Conservation (phyloP, 176 grass and related monocot species). For the Zea luxurians region DNA sequence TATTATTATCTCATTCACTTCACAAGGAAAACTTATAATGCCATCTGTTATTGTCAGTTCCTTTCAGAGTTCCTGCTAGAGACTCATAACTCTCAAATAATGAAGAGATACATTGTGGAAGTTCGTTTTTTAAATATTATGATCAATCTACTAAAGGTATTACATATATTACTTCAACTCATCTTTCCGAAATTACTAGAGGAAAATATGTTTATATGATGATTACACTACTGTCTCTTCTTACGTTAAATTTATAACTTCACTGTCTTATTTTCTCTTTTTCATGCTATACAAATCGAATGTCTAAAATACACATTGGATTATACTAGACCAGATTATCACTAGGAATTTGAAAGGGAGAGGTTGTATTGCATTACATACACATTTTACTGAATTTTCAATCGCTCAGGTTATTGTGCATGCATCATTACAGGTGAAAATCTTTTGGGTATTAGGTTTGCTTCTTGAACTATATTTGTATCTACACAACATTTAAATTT, state of each 20-base stretch:
- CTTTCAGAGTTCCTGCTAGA: slow-evolving; percentile 96
- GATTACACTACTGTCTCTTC: neutral
- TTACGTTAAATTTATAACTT: neutral
- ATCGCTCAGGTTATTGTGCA: neutral
- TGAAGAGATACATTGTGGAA: slow-evolving; percentile 96
- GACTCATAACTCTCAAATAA: slow-evolving; percentile 83
- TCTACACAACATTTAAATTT: neutral
- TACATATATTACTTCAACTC: slow-evolving; percentile 28
- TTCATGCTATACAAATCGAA: neutral
- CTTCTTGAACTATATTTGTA: slow-evolving; percentile 1
- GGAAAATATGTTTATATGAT: neutral
- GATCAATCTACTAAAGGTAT: slow-evolving; percentile 87
- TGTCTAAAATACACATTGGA: neutral
- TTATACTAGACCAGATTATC: neutral
- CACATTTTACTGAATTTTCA: neutral
- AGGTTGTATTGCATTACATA: neutral
- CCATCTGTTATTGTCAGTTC: slow-evolving; percentile 59
- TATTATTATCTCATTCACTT: slow-evolving; percentile 24
- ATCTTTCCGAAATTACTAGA: slow-evolving; percentile 37
- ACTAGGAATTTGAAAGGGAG: neutral
- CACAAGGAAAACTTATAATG: slow-evolving; percentile 33
- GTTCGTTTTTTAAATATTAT: slow-evolving; percentile 73
- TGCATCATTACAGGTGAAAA: neutral
- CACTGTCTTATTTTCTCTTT: neutral
- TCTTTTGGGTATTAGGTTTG: neutral